These are phyloP conservation scores for Spatholobus suberectus DNA, from an alignment of 306 rosid species.

Conservation along the genomic window DNA sequence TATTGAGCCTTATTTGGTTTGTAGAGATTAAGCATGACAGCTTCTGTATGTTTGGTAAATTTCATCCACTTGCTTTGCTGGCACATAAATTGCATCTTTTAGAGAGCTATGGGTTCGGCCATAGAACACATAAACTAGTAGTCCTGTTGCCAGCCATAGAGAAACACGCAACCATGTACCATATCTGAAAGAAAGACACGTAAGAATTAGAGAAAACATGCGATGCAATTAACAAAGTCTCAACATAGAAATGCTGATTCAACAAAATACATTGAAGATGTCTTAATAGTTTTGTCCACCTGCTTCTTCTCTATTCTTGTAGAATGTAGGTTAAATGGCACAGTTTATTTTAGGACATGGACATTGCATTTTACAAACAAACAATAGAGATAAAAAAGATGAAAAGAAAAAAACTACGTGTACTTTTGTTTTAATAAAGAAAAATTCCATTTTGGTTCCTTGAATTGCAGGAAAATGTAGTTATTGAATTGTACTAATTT, in stretches of 20 bases:
- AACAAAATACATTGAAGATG: slow-evolving; percentile 13
- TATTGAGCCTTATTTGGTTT: neutral
- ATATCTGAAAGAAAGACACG: slow-evolving; percentile 51
- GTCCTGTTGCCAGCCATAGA: slow-evolving; percentile 71
- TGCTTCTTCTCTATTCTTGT: neutral
- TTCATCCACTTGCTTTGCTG: slow-evolving; percentile 59
- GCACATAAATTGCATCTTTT: slow-evolving; percentile 70
- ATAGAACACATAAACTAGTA: slow-evolving; percentile 64
- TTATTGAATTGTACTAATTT: neutral
- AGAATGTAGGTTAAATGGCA: neutral
- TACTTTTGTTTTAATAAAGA: too few species aligned
- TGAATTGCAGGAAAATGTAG: neutral
- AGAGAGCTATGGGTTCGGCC: slow-evolving; percentile 85
- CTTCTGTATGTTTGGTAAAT: slow-evolving; percentile 45
- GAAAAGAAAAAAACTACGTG: neutral
- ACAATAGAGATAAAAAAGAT: neutral
- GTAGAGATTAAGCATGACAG: slow-evolving; percentile 32
- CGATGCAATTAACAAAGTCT: slow-evolving; percentile 25
- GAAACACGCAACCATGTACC: slow-evolving; percentile 85
- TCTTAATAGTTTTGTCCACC: neutral
- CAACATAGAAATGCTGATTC: neutral
- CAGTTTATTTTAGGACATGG: neutral
- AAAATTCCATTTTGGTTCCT: too few species aligned
- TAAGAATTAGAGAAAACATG: slow-evolving; percentile 33
- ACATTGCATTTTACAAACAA: neutral